Percentiles rank a stretch among this genome's conserved stretches.
Evolutionary conservation across 2,329 filamentous ascomycete species (phyloP).

Genomic region (Dothiorella sarmentorum): DNA sequence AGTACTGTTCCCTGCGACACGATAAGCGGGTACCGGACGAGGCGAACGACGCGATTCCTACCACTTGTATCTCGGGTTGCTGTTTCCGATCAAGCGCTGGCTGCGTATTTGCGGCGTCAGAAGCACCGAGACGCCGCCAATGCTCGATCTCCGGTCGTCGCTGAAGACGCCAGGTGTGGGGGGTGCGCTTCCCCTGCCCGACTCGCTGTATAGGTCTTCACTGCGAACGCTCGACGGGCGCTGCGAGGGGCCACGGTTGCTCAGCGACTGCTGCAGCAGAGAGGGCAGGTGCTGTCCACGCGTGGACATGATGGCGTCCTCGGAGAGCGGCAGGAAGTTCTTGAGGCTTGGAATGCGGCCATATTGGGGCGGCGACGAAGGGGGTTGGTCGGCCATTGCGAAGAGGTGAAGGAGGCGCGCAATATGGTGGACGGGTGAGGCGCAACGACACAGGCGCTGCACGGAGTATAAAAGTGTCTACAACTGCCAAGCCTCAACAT

Average conservation of each 20-base stretch:
- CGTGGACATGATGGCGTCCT: conserved; percentile 40
- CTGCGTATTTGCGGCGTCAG: conserved; percentile 68
- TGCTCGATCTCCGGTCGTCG: conserved; percentile 36
- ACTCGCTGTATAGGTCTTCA: conserved; percentile 26
- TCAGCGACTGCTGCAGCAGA: conserved; percentile 22
- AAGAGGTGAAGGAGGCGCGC: neutral
- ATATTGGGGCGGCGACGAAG: conserved; percentile 19
- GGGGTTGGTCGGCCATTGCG: conserved; percentile 19
- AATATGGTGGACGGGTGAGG: neutral
- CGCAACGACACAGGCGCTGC: neutral
- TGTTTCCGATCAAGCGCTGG: conserved; percentile 83
- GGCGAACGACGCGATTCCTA: conserved; percentile 22
- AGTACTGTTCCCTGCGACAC: conserved; percentile 65
- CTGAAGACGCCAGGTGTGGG: conserved; percentile 22
- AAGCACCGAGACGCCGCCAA: conserved; percentile 39
- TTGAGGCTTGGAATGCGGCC: conserved; percentile 35
- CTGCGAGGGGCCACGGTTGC: neutral
- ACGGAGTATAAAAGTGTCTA: conserved; percentile 4
- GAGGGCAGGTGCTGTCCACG: conserved; percentile 44
- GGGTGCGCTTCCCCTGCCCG: conserved; percentile 26
- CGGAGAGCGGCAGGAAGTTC: conserved; percentile 41
- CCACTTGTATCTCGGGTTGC: conserved; percentile 82
- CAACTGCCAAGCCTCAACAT: neutral
- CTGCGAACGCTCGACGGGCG: conserved; percentile 26
- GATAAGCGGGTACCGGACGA: neutral